These are phyloP conservation scores for Cenchrus americanus DNA, from an alignment of 176 grass and related monocot genomes.

Conservation along the genomic window DNA sequence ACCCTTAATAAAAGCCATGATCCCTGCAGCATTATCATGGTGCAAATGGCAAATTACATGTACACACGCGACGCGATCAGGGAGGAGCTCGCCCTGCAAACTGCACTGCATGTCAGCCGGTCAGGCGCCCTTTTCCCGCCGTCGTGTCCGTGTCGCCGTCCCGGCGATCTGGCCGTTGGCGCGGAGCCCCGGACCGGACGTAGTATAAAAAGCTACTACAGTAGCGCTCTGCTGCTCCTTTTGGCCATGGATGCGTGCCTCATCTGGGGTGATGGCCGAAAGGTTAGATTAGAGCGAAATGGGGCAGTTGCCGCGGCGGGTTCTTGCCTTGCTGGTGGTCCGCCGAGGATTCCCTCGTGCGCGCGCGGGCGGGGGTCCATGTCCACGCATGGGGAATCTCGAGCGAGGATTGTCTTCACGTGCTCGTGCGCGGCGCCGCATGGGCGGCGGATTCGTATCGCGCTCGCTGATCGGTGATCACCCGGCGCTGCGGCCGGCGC, in stretches of 20 bases:
- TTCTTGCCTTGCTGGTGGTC: too few species aligned
- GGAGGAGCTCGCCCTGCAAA: not conserved
- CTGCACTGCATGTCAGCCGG: not conserved
- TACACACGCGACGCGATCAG: not conserved
- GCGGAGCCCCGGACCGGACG: too few species aligned
- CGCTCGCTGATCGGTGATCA: not conserved
- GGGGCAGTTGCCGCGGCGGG: not conserved
- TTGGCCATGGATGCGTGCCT: not conserved
- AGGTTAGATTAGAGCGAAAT: conserved; percentile 27
- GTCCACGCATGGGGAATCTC: conserved; percentile 30
- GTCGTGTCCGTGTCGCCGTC: not conserved
- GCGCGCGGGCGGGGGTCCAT: not conserved
- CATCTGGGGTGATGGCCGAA: not conserved
- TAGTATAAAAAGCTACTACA: too few species aligned
- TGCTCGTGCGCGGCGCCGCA: not conserved
- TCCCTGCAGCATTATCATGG: conserved; percentile 6
- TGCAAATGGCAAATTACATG: not conserved
- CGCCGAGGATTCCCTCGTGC: not conserved
- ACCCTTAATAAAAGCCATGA: not conserved
- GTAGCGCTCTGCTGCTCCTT: too few species aligned
- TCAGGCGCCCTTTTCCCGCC: not conserved
- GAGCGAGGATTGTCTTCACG: conserved; percentile 28
- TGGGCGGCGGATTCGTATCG: not conserved
- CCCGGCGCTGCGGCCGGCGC: not conserved
- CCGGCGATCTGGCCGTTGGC: too few species aligned